Percentiles rank a stretch among this genome's conserved stretches.
phyloP scores from a whole-genome alignment of 768 basidiomycete species.

The Cyclocybe cylindracea region DNA sequence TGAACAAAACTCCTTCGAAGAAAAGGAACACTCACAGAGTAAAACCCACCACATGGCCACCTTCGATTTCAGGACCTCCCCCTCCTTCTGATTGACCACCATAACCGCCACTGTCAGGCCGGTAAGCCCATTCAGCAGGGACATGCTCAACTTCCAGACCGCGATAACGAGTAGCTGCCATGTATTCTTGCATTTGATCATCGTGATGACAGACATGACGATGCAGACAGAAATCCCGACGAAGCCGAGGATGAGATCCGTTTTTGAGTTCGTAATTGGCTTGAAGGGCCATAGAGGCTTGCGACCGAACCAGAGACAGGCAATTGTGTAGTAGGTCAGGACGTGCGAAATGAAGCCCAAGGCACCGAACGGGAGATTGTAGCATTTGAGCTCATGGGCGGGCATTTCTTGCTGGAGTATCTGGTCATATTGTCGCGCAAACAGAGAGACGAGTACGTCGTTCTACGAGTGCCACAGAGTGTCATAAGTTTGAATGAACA shows the following conservation, averaged over 20 bases:
- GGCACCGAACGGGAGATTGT: conserved; percentile 25
- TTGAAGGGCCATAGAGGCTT: conserved; percentile 25
- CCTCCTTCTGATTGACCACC: conserved; percentile 16
- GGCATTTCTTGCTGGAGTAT: conserved; percentile 17
- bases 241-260: conserved; percentile 21
- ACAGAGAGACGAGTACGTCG: no score
- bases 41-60: conserved; percentile 23
- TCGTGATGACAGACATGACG: conserved; percentile 24
- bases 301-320: conserved; percentile 23
- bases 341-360: conserved; percentile 26
- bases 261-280: conserved; percentile 17
- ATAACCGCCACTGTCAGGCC: conserved; percentile 23
- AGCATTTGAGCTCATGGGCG: conserved; percentile 22
- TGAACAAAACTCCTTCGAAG: neutral
- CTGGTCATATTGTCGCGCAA: no score
- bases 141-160: conserved; percentile 29
- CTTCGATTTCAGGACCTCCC: conserved; percentile 16
- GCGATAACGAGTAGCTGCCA: conserved; percentile 28
- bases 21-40: conserved; percentile 15
- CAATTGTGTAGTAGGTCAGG: conserved; percentile 26
- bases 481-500: no score
- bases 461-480: no score
- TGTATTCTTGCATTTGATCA: conserved; percentile 23
- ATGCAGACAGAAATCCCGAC: conserved; percentile 20
- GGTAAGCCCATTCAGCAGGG: conserved; percentile 22